Evolutionary conservation across 2,329 filamentous ascomycete genomes (phyloP), one percentile per base, ranked within the genome.

Genomic region (Kalaharituber pfeilii): DNA sequence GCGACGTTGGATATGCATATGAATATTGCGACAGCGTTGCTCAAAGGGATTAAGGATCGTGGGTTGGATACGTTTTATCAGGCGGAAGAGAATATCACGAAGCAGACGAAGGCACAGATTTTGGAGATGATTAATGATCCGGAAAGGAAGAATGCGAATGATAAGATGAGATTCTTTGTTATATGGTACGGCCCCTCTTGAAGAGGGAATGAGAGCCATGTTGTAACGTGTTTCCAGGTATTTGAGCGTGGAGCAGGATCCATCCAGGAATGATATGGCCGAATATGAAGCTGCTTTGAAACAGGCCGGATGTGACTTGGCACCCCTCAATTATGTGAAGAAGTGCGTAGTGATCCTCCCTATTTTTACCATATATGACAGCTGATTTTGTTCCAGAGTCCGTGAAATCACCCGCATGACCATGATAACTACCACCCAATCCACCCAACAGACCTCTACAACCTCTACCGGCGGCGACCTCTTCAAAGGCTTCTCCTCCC

Each of bases 331-430:
- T 45, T 96, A 96, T 63, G 79, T 98, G 62, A 81, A 84, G 71
- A 85, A 87, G 82, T 84, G 70, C 70, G 80, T 72, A 18, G 20
- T 39, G 15, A 13, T 5, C 20, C 13, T 18, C 3, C 2, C 33
- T 39, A 18, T 9, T 15, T 18, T 49, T 50, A 51, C 25, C 24
- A 42, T 9, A 47, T 45, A 22, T 15, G 2, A 11, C 25, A 49
- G 44, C 56, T 61, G 36, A 56, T 25, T 39, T 45, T 28, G 27
- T 39, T 51, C 62, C 65, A 80, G 84, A 67, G 86, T 96, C 52
- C 86, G 89, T 57, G 86, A 93, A 61, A 87, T 94, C 51, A 96
- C 89, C 4, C 86, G 91, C 60, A 95, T 96, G 86, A 96, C 89
- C 13, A 94, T 96, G 78, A 84, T 98, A 68, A 86, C 88, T 3